Evolutionary conservation across 1,139 yeast genomes (phyloP).

Genomic region (Yamadazyma aaseri): DNA sequence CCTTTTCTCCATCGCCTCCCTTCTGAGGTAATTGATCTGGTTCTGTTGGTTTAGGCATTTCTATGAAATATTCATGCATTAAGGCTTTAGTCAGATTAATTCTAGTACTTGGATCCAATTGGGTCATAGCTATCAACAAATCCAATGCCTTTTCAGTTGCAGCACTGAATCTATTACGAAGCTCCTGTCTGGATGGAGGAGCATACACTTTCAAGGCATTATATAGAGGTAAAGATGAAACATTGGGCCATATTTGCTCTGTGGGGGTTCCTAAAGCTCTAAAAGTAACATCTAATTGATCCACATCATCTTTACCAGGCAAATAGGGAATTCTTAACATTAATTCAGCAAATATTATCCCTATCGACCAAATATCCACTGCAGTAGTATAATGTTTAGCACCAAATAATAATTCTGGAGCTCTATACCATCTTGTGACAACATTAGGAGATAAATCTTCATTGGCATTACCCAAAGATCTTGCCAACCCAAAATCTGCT

Average conservation of each 20-base stretch:
- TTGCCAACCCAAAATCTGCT: conserved; percentile 96
- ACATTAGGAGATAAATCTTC: conserved; percentile 88
- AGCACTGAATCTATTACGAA: conserved; percentile 83
- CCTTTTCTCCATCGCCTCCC: conserved; percentile 20
- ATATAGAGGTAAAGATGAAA: conserved; percentile 73
- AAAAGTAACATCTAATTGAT: conserved; percentile 88
- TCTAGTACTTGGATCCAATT: conserved; percentile 75
- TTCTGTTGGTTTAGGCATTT: conserved; percentile 72
- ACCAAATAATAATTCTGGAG: conserved; percentile 89
- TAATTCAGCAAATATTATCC: conserved; percentile 92
- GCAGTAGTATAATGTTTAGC: conserved; percentile 87
- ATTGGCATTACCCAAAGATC: conserved; percentile 76
- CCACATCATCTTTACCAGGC: conserved; percentile 88
- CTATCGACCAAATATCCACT: conserved; percentile 92
- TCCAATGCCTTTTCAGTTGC: conserved; percentile 87
- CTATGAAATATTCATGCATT: conserved; percentile 66
- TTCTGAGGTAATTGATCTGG: conserved; percentile 68
- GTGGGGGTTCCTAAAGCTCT: conserved; percentile 96
- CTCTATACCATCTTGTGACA: conserved; percentile 96
- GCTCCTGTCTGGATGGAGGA: conserved; percentile 77
- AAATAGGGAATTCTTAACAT: conserved; percentile 93
- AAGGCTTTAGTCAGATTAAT: conserved; percentile 68
- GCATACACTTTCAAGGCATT: conserved; percentile 74
- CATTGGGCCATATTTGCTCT: conserved; percentile 89
- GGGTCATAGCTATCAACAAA: conserved; percentile 69